Conservation (phyloP, 306 rosid species). For the Lupinus albus region DNA sequence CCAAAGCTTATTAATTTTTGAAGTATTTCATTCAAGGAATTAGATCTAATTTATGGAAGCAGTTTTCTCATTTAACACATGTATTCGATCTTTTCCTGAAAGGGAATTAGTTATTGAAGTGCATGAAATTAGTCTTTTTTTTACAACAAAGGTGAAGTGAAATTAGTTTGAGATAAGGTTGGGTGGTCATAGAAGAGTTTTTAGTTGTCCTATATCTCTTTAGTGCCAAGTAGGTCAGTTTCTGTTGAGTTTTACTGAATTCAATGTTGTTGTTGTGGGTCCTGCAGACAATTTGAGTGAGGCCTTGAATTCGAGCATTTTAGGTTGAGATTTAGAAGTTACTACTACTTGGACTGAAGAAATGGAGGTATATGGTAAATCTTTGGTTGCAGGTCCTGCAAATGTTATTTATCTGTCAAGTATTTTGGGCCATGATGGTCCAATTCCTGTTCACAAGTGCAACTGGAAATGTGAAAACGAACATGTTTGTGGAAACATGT, state of each 20-base stretch:
- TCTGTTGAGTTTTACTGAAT: constrained; percentile 55
- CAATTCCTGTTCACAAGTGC: constrained; percentile 74
- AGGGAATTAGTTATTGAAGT: constrained; percentile 21
- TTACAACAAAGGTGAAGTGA: constrained; percentile 17
- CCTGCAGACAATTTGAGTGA: constrained; percentile 63
- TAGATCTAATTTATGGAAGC: constrained; percentile 31
- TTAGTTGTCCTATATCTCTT: constrained; percentile 20
- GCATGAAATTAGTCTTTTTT: constrained; percentile 31
- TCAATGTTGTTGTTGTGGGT: constrained; percentile 65
- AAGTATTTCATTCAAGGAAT: neutral
- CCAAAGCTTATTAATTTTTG: neutral
- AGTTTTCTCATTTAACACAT: constrained; percentile 17
- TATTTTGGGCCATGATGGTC: constrained; percentile 85
- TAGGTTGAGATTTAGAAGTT: constrained; percentile 57
- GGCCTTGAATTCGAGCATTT: constrained; percentile 49
- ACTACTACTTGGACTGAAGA: constrained; percentile 44
- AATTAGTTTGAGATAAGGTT: constrained; percentile 23
- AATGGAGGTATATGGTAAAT: constrained; percentile 90
- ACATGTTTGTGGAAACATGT: constrained; percentile 91
- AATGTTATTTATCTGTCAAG: constrained; percentile 93
- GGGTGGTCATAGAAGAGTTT: constrained; percentile 12
- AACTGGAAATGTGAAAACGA: constrained; percentile 95
- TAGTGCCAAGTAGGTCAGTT: constrained; percentile 30
- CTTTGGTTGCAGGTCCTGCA: constrained; percentile 78
- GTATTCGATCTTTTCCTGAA: constrained; percentile 21